Evolutionary conservation across 352 stramenopile species (phyloP).

Genomic region (Globisporangium paroecandrum): DNA sequence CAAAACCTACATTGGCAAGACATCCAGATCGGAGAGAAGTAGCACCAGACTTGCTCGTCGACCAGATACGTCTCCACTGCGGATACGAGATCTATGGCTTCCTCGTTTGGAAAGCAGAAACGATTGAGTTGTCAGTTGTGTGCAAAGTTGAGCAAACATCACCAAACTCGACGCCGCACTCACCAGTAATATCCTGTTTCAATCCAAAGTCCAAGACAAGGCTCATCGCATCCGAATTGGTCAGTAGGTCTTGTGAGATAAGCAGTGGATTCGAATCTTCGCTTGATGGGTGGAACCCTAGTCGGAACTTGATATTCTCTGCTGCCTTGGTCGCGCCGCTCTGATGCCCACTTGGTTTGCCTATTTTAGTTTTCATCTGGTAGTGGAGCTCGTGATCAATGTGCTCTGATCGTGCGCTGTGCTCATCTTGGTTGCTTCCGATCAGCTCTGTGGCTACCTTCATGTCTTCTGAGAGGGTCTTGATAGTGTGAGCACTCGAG

Average conservation of each 20-base stretch:
- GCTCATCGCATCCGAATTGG: conserved; percentile 20
- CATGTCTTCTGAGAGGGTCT: conserved; percentile 12
- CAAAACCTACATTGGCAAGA: conserved; percentile 36
- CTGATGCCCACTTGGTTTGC: neutral
- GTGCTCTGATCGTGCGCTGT: conserved; percentile 4
- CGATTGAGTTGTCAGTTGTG: neutral
- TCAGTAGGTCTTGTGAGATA: conserved; percentile 9
- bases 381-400: conserved; percentile 38
- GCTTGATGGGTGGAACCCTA: conserved; percentile 29
- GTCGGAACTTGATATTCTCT: conserved; percentile 38
- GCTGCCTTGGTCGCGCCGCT: neutral
- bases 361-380: conserved; percentile 27
- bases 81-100: conserved; percentile 46
- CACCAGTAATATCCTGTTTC: conserved; percentile 32
- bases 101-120: conserved; percentile 32
- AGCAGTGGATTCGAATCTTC: conserved; percentile 4
- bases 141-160: neutral
- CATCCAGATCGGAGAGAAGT: conserved; percentile 31
- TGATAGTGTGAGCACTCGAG: conserved; percentile 9
- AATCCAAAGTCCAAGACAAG: conserved; percentile 32
- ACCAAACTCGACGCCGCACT: neutral
- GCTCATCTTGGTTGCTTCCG: conserved; percentile 1
- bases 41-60: conserved; percentile 33
- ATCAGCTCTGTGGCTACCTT: conserved; percentile 9
- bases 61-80: conserved; percentile 36